Conservation (phyloP, 2,329 filamentous ascomycete species). For the Alternaria consortialis region DNA sequence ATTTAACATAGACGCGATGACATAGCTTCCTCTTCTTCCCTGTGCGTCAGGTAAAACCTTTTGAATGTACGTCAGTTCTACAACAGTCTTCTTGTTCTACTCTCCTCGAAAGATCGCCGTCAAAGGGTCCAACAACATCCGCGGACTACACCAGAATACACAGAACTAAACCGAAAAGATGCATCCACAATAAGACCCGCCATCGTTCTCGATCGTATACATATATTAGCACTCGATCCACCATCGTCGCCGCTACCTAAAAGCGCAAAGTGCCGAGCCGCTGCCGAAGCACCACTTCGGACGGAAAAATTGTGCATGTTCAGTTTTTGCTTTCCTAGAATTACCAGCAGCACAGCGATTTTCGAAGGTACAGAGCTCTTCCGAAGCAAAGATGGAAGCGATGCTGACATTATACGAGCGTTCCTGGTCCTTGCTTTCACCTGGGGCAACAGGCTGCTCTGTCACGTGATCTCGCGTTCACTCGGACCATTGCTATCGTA, state of each 20-base stretch:
- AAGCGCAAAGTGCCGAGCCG: conserved; percentile 28
- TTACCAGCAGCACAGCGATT: neutral
- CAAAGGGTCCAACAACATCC: neutral
- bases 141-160: neutral
- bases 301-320: conserved; percentile 21
- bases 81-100: neutral
- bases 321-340: conserved; percentile 2
- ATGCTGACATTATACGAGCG: conserved; percentile 22
- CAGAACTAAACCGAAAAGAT: neutral
- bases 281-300: conserved; percentile 22
- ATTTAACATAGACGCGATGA: neutral
- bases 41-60: neutral
- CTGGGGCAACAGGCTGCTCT: conserved; percentile 13
- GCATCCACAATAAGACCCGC: neutral
- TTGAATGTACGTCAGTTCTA: neutral
- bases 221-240: conserved; percentile 4
- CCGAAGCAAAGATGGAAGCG: conserved; percentile 8
- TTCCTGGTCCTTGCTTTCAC: conserved; percentile 16
- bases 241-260: conserved; percentile 20
- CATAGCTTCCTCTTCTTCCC: neutral
- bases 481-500: conserved; percentile 5
- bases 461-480: conserved; percentile 26
- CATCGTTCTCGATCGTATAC: neutral
- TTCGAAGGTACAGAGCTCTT: conserved; percentile 15
- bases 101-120: neutral